Evolutionary conservation across 2,329 filamentous ascomycete species (phyloP).

Genomic region (Cyphellophora attinorum): DNA sequence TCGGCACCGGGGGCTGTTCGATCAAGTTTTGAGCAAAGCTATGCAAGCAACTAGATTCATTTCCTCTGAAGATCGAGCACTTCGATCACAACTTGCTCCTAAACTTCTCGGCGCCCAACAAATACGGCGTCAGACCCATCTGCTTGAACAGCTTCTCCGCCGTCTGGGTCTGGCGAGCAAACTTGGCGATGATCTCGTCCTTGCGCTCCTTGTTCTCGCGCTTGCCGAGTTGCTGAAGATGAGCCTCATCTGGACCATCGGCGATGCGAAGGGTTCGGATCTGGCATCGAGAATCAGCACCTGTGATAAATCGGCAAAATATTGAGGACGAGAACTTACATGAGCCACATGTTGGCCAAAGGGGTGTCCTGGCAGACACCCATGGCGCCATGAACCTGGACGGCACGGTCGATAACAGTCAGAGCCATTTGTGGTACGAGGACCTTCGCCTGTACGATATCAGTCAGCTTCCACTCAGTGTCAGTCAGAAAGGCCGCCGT

Average conservation of each 20-base stretch:
- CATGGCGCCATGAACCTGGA: conserved; percentile 82
- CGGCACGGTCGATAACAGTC: conserved; percentile 81
- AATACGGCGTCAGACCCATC: neutral
- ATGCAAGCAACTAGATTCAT: too few relatives aligned
- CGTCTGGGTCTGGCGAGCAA: conserved; percentile 8
- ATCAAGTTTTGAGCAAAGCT: too few relatives aligned
- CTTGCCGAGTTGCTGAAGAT: conserved; percentile 51
- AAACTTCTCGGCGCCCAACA: conserved; percentile 5
- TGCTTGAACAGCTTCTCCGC: conserved; percentile 9
- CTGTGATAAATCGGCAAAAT: conserved; percentile 58
- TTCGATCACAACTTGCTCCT: conserved; percentile 1
- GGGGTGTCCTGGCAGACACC: conserved; percentile 93
- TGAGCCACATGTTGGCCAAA: conserved; percentile 60
- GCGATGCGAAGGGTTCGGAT: conserved; percentile 71
- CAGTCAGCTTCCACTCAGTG: too few relatives aligned
- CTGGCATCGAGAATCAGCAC: conserved; percentile 46
- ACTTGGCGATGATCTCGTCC: conserved; percentile 9
- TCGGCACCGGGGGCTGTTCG: too few relatives aligned
- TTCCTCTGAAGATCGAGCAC: too few relatives aligned
- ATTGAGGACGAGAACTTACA: too few relatives aligned
- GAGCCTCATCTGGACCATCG: conserved; percentile 94
- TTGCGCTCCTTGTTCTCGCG: conserved; percentile 36
- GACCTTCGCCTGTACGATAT: conserved; percentile 67
- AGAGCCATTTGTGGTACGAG: conserved; percentile 76
- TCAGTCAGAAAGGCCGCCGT: too few relatives aligned